Evolutionary conservation across 129 eudicot species (phyloP).

Genomic region (Deinandra increscens): DNA sequence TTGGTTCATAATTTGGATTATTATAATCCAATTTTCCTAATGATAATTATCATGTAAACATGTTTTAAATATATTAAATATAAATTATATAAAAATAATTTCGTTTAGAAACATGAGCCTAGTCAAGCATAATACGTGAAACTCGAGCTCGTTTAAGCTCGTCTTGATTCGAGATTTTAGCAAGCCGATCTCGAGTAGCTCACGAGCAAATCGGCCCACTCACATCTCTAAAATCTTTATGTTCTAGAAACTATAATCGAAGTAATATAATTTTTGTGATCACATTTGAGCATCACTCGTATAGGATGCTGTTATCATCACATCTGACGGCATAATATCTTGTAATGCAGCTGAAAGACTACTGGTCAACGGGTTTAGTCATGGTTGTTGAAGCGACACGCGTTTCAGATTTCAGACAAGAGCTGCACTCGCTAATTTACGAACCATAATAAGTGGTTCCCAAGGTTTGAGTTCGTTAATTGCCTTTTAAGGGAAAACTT

Average conservation of each 20-base stretch:
- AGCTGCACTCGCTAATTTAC: conserved; percentile 30
- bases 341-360: conserved; percentile 31
- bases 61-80: too few species aligned
- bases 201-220: too few species aligned
- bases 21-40: too few species aligned
- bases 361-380: conserved; percentile 33
- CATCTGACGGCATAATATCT: not conserved
- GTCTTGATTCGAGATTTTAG: too few species aligned
- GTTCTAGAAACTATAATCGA: not conserved
- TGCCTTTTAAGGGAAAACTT: too few species aligned
- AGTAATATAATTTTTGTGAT: not conserved
- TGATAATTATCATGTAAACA: too few species aligned
- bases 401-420: conserved; percentile 18
- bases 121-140: too few species aligned
- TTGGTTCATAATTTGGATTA: too few species aligned
- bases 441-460: not conserved
- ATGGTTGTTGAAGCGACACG: conserved; percentile 33
- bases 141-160: too few species aligned
- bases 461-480: not conserved
- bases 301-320: not conserved
- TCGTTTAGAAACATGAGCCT: too few species aligned
- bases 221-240: not conserved
- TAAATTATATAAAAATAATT: too few species aligned
- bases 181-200: too few species aligned
- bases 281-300: not conserved